Evolutionary conservation across 768 basidiomycete species (phyloP).

Genomic region (Phylloporus sp.): DNA sequence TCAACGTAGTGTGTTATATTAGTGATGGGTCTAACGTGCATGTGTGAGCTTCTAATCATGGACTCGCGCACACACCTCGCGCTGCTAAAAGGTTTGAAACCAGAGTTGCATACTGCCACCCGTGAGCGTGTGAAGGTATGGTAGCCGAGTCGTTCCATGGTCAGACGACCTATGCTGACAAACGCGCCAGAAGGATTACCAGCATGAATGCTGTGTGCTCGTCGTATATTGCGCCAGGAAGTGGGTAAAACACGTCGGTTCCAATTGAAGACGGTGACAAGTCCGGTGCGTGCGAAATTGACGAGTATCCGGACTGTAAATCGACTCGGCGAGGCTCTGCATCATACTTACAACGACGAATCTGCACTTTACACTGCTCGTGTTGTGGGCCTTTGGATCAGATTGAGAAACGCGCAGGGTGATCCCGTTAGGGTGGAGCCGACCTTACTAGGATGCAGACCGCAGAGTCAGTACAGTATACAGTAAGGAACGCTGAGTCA

Average conservation of each 20-base stretch:
- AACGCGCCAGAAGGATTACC: background rate
- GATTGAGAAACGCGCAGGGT: constrained; percentile 30
- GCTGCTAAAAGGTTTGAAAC: background rate
- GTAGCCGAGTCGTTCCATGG: background rate
- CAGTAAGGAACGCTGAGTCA: too few species aligned
- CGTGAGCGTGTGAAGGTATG: background rate
- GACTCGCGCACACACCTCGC: background rate
- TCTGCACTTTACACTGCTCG: constrained; percentile 26
- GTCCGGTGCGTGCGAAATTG: constrained; percentile 14
- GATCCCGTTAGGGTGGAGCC: constrained; percentile 42
- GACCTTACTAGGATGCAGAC: too few species aligned
- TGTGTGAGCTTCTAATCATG: constrained; percentile 24
- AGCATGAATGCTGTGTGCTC: background rate
- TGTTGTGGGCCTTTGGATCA: constrained; percentile 22
- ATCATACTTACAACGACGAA: constrained; percentile 38
- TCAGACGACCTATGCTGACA: background rate
- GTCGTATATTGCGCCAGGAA: too few species aligned
- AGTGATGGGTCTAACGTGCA: constrained; percentile 40
- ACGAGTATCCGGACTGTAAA: background rate
- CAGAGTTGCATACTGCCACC: background rate
- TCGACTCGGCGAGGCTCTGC: too few species aligned
- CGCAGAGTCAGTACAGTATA: too few species aligned
- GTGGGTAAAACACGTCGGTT: background rate
- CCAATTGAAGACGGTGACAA: constrained; percentile 13
- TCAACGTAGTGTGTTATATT: constrained; percentile 56